Conservation (phyloP, 768 basidiomycete genomes). For the Mycena capillaripes region DNA sequence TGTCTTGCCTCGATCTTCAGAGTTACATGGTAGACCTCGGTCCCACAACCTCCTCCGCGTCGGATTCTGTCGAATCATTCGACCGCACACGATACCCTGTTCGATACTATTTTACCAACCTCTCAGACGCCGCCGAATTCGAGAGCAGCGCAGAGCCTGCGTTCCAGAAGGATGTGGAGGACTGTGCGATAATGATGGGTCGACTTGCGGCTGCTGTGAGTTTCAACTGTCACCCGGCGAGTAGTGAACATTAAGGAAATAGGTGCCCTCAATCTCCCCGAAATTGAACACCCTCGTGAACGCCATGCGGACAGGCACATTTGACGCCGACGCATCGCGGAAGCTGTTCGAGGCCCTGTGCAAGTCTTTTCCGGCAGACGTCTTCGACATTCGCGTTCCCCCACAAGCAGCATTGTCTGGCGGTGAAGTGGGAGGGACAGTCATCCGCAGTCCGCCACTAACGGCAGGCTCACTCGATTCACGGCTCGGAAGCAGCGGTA, state of each 20-base stretch:
- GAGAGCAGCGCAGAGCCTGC: conserved; percentile 31
- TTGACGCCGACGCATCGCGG: conserved; percentile 64
- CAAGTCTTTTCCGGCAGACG: conserved; percentile 56
- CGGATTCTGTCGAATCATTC: conserved; percentile 40
- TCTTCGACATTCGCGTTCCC: conserved; percentile 49
- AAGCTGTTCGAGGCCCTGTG: conserved; percentile 65
- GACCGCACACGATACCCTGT: conserved; percentile 55
- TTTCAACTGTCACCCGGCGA: conserved; percentile 1
- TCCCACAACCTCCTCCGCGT: conserved; percentile 39
- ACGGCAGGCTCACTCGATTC: not conserved
- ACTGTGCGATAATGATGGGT: conserved; percentile 56
- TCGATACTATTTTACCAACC: conserved; percentile 54
- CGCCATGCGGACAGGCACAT: conserved; percentile 62
- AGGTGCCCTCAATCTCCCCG: conserved; percentile 56
- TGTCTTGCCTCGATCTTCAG: conserved; percentile 50
- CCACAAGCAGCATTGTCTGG: not conserved
- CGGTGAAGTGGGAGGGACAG: not conserved
- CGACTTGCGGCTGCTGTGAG: conserved; percentile 52
- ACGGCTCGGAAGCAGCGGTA: not conserved
- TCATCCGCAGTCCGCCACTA: not conserved
- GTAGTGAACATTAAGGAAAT: not conserved
- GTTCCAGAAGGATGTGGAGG: conserved; percentile 55
- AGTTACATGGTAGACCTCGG: conserved; percentile 61
- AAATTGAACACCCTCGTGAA: conserved; percentile 61
- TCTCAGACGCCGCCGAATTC: conserved; percentile 43